Evolutionary conservation across 1,284 basidiomycete genomes (phyloP), one percentile per base, ranked within the genome.

Genomic region (Trichosporon coremiiforme): DNA sequence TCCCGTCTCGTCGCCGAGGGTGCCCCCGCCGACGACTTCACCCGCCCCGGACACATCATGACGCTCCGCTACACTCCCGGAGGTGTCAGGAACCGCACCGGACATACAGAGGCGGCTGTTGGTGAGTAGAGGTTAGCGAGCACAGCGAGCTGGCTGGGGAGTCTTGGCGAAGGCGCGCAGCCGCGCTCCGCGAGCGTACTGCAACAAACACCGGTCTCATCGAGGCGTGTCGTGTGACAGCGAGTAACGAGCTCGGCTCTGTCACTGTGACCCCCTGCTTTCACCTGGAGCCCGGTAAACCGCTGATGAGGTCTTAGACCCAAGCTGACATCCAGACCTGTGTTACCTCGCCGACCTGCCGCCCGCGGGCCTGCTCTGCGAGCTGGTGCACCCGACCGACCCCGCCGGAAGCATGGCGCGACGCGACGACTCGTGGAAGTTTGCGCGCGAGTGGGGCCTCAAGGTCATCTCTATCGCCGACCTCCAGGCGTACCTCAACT

Each of bases 11-110:
- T 98, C 36, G 91, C 95, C 29, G 75, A 75, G 84, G 87, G 57
- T 74, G 74, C 87, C n/a, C 79, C 79, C 1, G 83, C 91, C n/a
- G 84, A 87, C 6, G 91, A 97, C 77, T 98, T 99, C 80, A 90
- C 90, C 1, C 88, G 95, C 35, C 97, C 97, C 3, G 97, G 97
- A 1, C 97, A 99, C 81, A 87, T 98, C 87, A 94, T 98, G 3
- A 95, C 97, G 15, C 86, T 99, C 36, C 89, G 95, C 66, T 94
- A 94, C 45, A 90, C 90, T 3, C 85, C 88, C 4, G 95, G 95
- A 2, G 97, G 97, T 12, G 90, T 94, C 0, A 86, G 94, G 64
- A 87, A 87, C 22, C 89, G 97, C 45, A 89, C 88, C 78, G 97
- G 97, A 0, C 97, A 99, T 85, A 99, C 97, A 0, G 97, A 99